Evolutionary conservation across 805 yeast species (phyloP).

Genomic region (Barnettozyma wickerhamii): DNA sequence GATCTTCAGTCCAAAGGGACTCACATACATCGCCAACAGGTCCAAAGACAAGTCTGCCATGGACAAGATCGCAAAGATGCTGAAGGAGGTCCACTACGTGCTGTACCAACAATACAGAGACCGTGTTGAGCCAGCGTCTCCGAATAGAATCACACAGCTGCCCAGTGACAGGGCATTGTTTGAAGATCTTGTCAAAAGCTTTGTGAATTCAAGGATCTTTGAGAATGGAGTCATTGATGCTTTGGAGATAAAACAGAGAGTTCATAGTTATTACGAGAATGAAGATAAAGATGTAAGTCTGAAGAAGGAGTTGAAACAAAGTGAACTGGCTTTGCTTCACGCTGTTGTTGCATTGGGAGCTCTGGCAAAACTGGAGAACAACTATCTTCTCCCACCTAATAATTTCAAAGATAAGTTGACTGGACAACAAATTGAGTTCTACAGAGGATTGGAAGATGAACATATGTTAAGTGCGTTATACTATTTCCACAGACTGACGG

Average conservation of each 20-base stretch:
- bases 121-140: conserved; percentile 4
- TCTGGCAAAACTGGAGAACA: neutral
- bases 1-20: conserved; percentile 34
- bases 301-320: conserved; percentile 2
- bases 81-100: conserved; percentile 5
- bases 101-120: conserved; percentile 5
- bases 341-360: conserved; percentile 3
- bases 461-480: conserved; percentile 31
- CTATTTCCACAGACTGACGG: conserved; percentile 44
- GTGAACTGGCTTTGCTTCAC: conserved; percentile 4
- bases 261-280: conserved; percentile 4
- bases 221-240: neutral
- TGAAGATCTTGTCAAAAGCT: conserved; percentile 1
- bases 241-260: neutral
- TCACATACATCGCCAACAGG: conserved; percentile 31
- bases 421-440: conserved; percentile 2
- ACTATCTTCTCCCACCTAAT: neutral
- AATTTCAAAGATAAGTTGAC: neutral
- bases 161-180: conserved; percentile 1
- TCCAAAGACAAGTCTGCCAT: conserved; percentile 2
- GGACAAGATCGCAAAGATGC: conserved; percentile 2
- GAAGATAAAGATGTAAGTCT: neutral
- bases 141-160: conserved; percentile 2
- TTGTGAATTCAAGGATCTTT: neutral
- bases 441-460: conserved; percentile 2